Evolutionary conservation across 495 filamentous ascomycete species (phyloP).

Genomic region (Daldinia bambusicola): DNA sequence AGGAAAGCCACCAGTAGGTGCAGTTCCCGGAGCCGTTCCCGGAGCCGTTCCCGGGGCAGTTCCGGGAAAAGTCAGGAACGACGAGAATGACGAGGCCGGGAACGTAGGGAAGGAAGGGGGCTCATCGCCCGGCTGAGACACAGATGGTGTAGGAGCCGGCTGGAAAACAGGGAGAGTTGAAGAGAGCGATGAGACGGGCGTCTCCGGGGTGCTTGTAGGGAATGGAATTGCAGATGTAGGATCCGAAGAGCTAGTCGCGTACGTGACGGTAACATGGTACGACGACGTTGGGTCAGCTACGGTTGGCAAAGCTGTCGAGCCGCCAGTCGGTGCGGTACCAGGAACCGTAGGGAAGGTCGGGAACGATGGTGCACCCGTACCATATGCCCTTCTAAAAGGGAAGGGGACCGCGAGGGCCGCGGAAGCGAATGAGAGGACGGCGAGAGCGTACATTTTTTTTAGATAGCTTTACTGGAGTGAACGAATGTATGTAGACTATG

Average conservation of each 20-base stretch:
- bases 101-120: conserved; percentile 6
- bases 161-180: neutral
- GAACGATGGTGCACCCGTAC: neutral
- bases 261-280: conserved; percentile 19
- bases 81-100: neutral
- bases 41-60: neutral
- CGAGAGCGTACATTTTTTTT: conserved; percentile 33
- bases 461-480: conserved; percentile 17
- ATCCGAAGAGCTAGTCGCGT: conserved; percentile 18
- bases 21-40: conserved; percentile 9
- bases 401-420: conserved; percentile 36
- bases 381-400: conserved; percentile 11
- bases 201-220: neutral
- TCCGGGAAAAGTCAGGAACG: conserved; percentile 10
- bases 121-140: neutral
- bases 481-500: conserved; percentile 27
- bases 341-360: conserved; percentile 5
- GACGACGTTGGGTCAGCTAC: conserved; percentile 18
- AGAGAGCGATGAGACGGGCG: neutral
- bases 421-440: conserved; percentile 34
- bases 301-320: conserved; percentile 18
- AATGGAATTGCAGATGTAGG: neutral
- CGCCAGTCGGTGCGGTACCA: conserved; percentile 28
- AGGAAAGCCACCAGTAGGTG: neutral
- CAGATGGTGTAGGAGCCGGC: neutral